phyloP scores from a whole-genome alignment of 1,139 yeast genomes.

The Saccharomyces pastorianus region DNA sequence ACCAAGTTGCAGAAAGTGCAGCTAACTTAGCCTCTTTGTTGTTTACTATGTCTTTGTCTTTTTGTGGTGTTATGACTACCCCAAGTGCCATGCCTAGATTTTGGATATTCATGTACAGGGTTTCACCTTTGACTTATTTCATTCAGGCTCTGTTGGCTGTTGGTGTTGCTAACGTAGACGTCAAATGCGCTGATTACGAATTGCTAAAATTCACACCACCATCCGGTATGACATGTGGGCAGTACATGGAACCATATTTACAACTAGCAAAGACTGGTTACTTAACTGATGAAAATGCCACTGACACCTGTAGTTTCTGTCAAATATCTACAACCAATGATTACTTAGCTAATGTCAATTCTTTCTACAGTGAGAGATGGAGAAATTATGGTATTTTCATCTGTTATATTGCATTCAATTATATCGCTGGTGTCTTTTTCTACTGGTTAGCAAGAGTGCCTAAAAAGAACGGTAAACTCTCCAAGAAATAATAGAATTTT shows the following conservation, averaged over 20 bases:
- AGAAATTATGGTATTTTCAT: conserved; percentile 55
- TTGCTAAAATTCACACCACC: conserved; percentile 40
- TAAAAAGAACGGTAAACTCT: conserved; percentile 21
- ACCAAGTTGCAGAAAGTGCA: conserved; percentile 59
- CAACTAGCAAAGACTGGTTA: conserved; percentile 45
- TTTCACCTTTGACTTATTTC: conserved; percentile 54
- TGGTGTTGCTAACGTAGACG: conserved; percentile 42
- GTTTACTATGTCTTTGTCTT: conserved; percentile 58
- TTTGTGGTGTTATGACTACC: conserved; percentile 73
- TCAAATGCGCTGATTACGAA: conserved; percentile 42
- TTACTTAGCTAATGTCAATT: conserved; percentile 39
- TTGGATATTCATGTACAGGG: conserved; percentile 55
- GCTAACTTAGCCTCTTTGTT: conserved; percentile 55
- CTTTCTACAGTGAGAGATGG: conserved; percentile 45
- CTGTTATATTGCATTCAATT: conserved; percentile 38
- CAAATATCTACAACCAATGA: conserved; percentile 40
- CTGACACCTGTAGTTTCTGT: conserved; percentile 45
- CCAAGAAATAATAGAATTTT: neutral
- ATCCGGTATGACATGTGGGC: conserved; percentile 42
- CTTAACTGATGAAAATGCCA: conserved; percentile 36
- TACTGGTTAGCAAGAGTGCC: conserved; percentile 78
- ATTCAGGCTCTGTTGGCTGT: conserved; percentile 43
- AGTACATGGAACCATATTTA: conserved; percentile 42
- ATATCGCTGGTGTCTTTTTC: conserved; percentile 42
- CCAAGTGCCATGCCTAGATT: conserved; percentile 45